A percentile compares a stretch with the other conserved stretches of the same genome.
Evolutionary conservation across 345 rosid species (phyloP).

Genomic region (Salix brachista): DNA sequence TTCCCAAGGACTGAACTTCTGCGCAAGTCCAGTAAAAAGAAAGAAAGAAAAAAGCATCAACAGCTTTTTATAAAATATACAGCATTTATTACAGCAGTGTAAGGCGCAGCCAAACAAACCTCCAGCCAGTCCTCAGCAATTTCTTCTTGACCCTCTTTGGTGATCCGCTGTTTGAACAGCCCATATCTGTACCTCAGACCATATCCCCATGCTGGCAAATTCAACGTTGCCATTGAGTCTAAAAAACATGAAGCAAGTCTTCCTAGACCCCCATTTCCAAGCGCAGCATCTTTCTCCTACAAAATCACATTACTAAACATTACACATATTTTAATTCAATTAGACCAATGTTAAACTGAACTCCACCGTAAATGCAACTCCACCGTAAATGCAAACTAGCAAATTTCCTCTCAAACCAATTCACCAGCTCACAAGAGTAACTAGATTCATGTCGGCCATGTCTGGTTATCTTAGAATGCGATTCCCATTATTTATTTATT

Average conservation of each 20-base stretch:
- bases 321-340: neutral
- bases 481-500: too few species aligned
- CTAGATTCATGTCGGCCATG: too few species aligned
- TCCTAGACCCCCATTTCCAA: slow-evolving; percentile 98
- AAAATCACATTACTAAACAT: slow-evolving; percentile 6
- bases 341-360: neutral
- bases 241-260: slow-evolving; percentile 95
- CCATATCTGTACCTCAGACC: slow-evolving; percentile 95
- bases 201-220: slow-evolving; percentile 98
- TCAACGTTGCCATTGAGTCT: slow-evolving; percentile 93
- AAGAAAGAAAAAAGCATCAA: slow-evolving; percentile 7
- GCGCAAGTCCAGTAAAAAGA: slow-evolving; percentile 36
- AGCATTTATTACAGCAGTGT: neutral
- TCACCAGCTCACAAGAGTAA: too few species aligned
- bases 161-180: slow-evolving; percentile 76
- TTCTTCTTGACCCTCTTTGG: slow-evolving; percentile 92
- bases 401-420: too few species aligned
- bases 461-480: too few species aligned
- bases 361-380: too few species aligned
- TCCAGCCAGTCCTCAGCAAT: slow-evolving; percentile 98
- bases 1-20: slow-evolving; percentile 99
- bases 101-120: slow-evolving; percentile 35
- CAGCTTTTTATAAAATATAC: neutral
- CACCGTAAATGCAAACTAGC: too few species aligned
- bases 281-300: slow-evolving; percentile 97